phyloP scores from a whole-genome alignment of 169 alveolate genomes.

The Plasmodium billcollinsi region DNA sequence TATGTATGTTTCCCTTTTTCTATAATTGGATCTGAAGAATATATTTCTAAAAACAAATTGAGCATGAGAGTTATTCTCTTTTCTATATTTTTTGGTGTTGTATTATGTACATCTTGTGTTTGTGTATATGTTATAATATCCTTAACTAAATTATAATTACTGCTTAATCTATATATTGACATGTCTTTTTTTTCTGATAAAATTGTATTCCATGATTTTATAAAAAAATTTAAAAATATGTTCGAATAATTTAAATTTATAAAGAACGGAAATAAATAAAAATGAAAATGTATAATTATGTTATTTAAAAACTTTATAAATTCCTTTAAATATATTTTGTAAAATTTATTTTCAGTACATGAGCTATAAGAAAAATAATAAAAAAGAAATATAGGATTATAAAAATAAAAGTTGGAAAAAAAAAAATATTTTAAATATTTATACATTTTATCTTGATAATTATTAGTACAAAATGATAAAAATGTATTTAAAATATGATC shows the following conservation, averaged over 20 bases:
- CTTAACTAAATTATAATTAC: neutral
- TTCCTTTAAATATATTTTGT: slow-evolving; percentile 28
- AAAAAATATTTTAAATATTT: slow-evolving; percentile 44
- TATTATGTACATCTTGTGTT: too few relatives aligned
- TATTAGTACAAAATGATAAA: slow-evolving; percentile 27
- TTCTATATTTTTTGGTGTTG: neutral
- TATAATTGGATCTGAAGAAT: slow-evolving; percentile 1
- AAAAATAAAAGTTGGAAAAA: slow-evolving; percentile 43
- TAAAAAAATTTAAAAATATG: slow-evolving; percentile 39
- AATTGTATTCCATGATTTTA: slow-evolving; percentile 5
- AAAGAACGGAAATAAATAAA: slow-evolving; percentile 70
- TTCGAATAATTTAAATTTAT: slow-evolving; percentile 54
- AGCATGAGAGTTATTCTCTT: neutral
- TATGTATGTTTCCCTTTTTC: slow-evolving; percentile 32
- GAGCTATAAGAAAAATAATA: slow-evolving; percentile 28
- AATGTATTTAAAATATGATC: slow-evolving; percentile 12
- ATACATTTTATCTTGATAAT: slow-evolving; percentile 51
- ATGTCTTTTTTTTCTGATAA: neutral
- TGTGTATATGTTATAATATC: slow-evolving; percentile 22
- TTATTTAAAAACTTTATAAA: slow-evolving; percentile 67
- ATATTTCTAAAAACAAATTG: slow-evolving; percentile 33
- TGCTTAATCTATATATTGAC: slow-evolving; percentile 9
- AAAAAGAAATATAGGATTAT: slow-evolving; percentile 56
- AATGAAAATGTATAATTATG: slow-evolving; percentile 50
- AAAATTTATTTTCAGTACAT: slow-evolving; percentile 24